Evolutionary conservation across 2,329 filamentous ascomycete genomes (phyloP).

Genomic region (Rhinocladiella mackenziei): DNA sequence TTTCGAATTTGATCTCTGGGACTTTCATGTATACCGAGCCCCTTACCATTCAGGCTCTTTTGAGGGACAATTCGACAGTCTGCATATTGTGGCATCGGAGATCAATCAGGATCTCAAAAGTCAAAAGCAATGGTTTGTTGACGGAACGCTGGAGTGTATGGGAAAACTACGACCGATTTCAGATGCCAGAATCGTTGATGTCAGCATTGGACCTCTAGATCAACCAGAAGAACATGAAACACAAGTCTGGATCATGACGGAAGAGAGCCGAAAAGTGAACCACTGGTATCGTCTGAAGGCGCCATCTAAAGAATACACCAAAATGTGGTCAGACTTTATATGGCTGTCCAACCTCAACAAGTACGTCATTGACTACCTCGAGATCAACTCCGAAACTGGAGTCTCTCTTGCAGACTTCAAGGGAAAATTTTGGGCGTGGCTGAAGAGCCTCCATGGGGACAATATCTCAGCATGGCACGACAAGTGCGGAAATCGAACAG

Average conservation of each 20-base stretch:
- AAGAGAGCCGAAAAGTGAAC: conserved; percentile 31
- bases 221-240: conserved; percentile 54
- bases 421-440: conserved; percentile 55
- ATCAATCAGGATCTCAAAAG: too few relatives aligned
- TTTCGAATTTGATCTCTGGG: too few relatives aligned
- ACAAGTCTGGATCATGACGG: conserved; percentile 59
- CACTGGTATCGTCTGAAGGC: conserved; percentile 62
- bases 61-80: too few relatives aligned
- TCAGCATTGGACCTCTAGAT: too few relatives aligned
- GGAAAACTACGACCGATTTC: too few relatives aligned
- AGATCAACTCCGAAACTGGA: conserved; percentile 15
- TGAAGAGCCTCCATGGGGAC: conserved; percentile 44
- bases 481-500: conserved; percentile 42
- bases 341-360: conserved; percentile 71
- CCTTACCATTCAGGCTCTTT: too few relatives aligned
- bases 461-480: conserved; percentile 51
- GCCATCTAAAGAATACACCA: conserved; percentile 58
- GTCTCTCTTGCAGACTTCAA: conserved; percentile 58
- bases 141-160: conserved; percentile 1
- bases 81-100: too few relatives aligned
- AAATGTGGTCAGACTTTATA: conserved; percentile 60
- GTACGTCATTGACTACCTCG: conserved; percentile 65
- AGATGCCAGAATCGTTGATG: neutral
- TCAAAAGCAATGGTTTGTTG: too few relatives aligned
- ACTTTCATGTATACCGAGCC: too few relatives aligned